These are phyloP conservation scores for Candida krabiensis DNA, from an alignment of 805 yeast species.

Conservation along the genomic window DNA sequence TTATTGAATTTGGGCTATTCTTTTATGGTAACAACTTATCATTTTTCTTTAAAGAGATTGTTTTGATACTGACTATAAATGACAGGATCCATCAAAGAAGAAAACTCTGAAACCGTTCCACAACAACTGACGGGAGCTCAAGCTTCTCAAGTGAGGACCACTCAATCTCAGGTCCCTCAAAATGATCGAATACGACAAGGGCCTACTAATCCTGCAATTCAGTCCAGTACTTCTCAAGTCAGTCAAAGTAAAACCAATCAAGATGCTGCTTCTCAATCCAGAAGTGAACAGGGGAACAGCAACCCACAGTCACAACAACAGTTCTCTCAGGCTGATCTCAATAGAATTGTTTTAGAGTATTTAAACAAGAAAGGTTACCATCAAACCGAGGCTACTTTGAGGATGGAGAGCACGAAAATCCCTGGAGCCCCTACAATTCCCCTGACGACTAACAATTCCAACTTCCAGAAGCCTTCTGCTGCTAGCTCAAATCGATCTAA, in stretches of 20 bases:
- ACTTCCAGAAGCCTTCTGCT: conserved; percentile 30
- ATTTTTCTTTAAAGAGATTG: too few relatives aligned
- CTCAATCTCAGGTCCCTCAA: conserved; percentile 9
- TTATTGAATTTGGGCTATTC: too few relatives aligned
- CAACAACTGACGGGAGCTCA: conserved; percentile 10
- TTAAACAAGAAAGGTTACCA: conserved; percentile 92
- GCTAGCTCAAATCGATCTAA: conserved; percentile 37
- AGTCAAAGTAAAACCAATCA: conserved; percentile 1
- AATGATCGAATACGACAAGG: conserved; percentile 11
- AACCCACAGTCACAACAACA: conserved; percentile 15
- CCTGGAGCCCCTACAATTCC: conserved; percentile 51
- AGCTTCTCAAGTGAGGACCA: conserved; percentile 13
- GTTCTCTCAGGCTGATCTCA: conserved; percentile 83
- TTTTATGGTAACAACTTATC: too few relatives aligned
- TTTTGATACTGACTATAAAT: too few relatives aligned
- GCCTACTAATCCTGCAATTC: conserved; percentile 1
- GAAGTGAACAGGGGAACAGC: conserved; percentile 8
- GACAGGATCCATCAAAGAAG: conserved; percentile 20
- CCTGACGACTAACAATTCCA: conserved; percentile 46
- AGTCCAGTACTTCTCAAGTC: conserved; percentile 6
- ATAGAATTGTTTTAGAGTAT: conserved; percentile 89
- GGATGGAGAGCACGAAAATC: conserved; percentile 76
- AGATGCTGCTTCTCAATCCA: conserved; percentile 1
- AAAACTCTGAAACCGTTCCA: conserved; percentile 5
- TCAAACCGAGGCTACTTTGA: conserved; percentile 88